phyloP scores from a whole-genome alignment of 176 grass and related monocot genomes.

The Saccharum spontaneum region DNA sequence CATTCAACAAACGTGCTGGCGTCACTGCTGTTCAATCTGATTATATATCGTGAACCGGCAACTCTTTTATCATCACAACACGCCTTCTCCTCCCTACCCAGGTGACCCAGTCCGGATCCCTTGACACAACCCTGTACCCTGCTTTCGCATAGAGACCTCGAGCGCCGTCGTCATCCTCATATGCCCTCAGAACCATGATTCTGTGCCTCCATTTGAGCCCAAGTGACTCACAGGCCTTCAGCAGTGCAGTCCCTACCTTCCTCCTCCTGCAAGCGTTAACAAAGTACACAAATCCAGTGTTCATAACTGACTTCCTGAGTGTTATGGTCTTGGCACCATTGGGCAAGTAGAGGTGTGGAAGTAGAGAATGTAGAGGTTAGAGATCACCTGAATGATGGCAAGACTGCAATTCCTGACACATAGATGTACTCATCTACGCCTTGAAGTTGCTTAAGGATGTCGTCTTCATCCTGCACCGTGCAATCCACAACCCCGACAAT shows the following conservation, averaged over 20 bases:
- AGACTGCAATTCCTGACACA: constrained; percentile 84
- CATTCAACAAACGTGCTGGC: not conserved
- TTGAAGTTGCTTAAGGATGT: constrained; percentile 58
- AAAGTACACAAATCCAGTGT: not conserved
- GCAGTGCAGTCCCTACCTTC: constrained; percentile 72
- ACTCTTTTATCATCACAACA: constrained; percentile 78
- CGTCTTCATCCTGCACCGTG: constrained; percentile 64
- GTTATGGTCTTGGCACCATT: not conserved
- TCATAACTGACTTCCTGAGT: not conserved
- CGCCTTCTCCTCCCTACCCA: constrained; percentile 67
- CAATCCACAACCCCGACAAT: constrained; percentile 78
- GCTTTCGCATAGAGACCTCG: constrained; percentile 65
- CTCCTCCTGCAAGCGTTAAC: constrained; percentile 47
- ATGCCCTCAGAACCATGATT: constrained; percentile 68
- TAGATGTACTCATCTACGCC: constrained; percentile 66
- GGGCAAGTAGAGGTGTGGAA: not conserved
- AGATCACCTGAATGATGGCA: constrained; percentile 65
- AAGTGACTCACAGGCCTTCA: constrained; percentile 73
- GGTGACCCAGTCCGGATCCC: constrained; percentile 69
- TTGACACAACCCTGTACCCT: constrained; percentile 60
- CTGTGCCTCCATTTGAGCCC: constrained; percentile 58
- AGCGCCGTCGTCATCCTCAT: constrained; percentile 70
- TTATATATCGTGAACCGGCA: constrained; percentile 19
- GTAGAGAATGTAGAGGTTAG: not conserved
- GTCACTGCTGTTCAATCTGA: constrained; percentile 20